Evolutionary conservation across 2,329 filamentous ascomycete genomes (phyloP).

Genomic region (Ophiostoma australiae): DNA sequence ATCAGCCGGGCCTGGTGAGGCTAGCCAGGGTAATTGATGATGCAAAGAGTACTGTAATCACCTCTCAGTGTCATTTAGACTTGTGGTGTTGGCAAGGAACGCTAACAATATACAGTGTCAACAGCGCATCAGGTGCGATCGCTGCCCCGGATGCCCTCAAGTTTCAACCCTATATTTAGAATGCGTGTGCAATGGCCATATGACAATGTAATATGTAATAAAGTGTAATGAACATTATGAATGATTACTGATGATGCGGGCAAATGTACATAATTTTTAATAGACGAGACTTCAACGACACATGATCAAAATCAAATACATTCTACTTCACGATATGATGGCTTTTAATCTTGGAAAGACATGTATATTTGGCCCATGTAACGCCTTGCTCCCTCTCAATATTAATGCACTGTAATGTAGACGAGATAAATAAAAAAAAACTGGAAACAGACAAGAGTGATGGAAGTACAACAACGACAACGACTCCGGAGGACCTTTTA

Average conservation of each 20-base stretch:
- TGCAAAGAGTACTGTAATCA: background rate
- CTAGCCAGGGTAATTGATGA: background rate
- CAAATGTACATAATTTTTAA: background rate
- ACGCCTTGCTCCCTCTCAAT: constrained; percentile 20
- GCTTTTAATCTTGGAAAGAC: background rate
- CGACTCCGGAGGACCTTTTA: background rate
- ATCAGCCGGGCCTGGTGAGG: background rate
- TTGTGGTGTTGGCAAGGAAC: background rate
- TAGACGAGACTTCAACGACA: background rate
- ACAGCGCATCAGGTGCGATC: background rate
- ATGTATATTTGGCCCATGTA: background rate
- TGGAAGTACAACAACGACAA: background rate
- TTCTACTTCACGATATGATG: no score
- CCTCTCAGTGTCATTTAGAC: background rate
- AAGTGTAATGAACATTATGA: background rate
- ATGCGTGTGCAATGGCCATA: background rate
- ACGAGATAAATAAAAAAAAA: background rate
- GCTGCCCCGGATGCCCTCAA: background rate
- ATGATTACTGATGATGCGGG: background rate
- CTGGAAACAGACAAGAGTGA: background rate
- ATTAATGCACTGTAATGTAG: constrained; percentile 15
- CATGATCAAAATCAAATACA: no score
- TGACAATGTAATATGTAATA: background rate
- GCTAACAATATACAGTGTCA: background rate
- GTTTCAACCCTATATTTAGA: background rate